These are phyloP conservation scores for Penstemon eatonii DNA, from an alignment of 257 asterid genomes.

Conservation along the genomic window DNA sequence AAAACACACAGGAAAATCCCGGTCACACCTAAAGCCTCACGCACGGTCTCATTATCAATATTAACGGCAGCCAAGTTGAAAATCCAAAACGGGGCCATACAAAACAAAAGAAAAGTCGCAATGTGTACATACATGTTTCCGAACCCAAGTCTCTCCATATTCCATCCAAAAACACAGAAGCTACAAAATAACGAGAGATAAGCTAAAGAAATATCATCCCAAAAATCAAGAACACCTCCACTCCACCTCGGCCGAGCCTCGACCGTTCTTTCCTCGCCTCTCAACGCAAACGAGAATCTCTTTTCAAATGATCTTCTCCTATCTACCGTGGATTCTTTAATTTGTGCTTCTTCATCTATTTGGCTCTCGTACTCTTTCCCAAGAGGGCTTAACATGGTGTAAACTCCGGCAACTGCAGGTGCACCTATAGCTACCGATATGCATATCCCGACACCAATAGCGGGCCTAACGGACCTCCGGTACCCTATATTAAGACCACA, in stretches of 20 bases:
- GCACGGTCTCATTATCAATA: slow-evolving; percentile 61
- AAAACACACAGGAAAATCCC: slow-evolving; percentile 79
- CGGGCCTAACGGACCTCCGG: slow-evolving; percentile 64
- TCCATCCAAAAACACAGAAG: slow-evolving; percentile 95
- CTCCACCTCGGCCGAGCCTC: slow-evolving; percentile 75
- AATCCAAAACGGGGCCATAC: slow-evolving; percentile 90
- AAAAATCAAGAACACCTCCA: slow-evolving; percentile 80
- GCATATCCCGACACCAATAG: slow-evolving; percentile 73
- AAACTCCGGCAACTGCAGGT: slow-evolving; percentile 73
- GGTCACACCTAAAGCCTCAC: slow-evolving; percentile 64
- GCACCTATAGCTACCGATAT: slow-evolving; percentile 73
- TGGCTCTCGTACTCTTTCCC: slow-evolving; percentile 67
- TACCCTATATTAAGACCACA: slow-evolving; percentile 83
- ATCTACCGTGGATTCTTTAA: slow-evolving; percentile 36
- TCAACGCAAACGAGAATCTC: slow-evolving; percentile 59
- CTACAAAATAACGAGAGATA: slow-evolving; percentile 81
- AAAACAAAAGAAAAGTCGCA: slow-evolving; percentile 78
- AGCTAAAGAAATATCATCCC: slow-evolving; percentile 88
- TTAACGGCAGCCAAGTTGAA: slow-evolving; percentile 83
- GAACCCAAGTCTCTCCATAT: slow-evolving; percentile 90
- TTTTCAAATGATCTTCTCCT: slow-evolving; percentile 58
- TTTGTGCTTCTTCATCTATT: slow-evolving; percentile 63
- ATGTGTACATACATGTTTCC: slow-evolving; percentile 96
- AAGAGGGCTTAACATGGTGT: slow-evolving; percentile 76
- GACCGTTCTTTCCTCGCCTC: slow-evolving; percentile 40